phyloP scores from a whole-genome alignment of 1,284 basidiomycete genomes.

The Abortiporus biennis region DNA sequence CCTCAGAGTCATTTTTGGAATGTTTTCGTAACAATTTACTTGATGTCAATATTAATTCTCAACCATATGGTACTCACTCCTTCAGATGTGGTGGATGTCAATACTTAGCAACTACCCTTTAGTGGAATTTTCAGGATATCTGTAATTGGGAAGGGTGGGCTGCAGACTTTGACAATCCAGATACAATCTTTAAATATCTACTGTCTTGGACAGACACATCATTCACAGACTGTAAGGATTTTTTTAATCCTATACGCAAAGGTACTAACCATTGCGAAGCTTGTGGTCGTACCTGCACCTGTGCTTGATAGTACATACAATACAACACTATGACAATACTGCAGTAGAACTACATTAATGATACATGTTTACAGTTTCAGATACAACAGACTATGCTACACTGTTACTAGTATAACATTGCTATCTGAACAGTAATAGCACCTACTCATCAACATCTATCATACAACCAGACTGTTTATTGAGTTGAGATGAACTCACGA shows the following conservation, averaged over 20 bases:
- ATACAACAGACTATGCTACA: too few relatives aligned
- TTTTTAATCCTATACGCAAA: constrained; percentile 11
- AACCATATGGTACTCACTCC: constrained; percentile 20
- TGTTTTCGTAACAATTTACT: constrained; percentile 1
- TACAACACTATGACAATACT: too few relatives aligned
- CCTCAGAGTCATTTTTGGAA: background rate
- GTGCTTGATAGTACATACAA: too few relatives aligned
- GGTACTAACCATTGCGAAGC: constrained; percentile 3
- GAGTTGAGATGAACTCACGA: too few relatives aligned
- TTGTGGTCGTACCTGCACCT: constrained; percentile 8
- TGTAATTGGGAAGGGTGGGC: constrained; percentile 21
- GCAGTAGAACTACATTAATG: too few relatives aligned
- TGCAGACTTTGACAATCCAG: constrained; percentile 13
- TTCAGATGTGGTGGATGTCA: constrained; percentile 21
- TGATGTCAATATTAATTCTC: constrained; percentile 12
- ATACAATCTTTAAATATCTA: constrained; percentile 20
- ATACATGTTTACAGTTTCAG: too few relatives aligned
- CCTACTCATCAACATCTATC: too few relatives aligned
- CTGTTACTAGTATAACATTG: too few relatives aligned
- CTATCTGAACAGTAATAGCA: too few relatives aligned
- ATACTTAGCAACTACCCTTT: constrained; percentile 13
- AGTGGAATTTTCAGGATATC: constrained; percentile 14
- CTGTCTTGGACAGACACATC: constrained; percentile 17
- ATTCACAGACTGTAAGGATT: constrained; percentile 10
- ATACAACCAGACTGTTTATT: too few relatives aligned